Percentiles rank a stretch among this genome's conserved stretches.
phyloP scores from a whole-genome alignment of 2,329 filamentous ascomycete genomes.

The Botrytis paeoniae region DNA sequence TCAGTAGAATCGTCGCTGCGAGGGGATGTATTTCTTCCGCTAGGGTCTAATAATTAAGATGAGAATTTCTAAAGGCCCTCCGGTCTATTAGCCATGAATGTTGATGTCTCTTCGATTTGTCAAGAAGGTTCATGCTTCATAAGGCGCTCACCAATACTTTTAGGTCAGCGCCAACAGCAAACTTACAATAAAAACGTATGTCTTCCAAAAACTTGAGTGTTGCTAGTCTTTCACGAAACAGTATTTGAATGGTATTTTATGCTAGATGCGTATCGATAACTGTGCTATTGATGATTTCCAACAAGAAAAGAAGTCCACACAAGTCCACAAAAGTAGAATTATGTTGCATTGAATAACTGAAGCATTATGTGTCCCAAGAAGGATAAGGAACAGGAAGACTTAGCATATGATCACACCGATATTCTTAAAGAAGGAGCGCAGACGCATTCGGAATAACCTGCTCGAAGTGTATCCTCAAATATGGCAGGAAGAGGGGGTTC shows the following conservation, averaged over 20 bases:
- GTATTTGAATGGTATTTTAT: not conserved
- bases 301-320: not conserved
- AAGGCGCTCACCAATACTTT: not conserved
- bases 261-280: not conserved
- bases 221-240: not conserved
- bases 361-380: not conserved
- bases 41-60: not conserved
- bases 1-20: not conserved
- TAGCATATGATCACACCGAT: not conserved
- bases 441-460: not conserved
- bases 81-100: not conserved
- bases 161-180: not conserved
- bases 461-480: not conserved
- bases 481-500: not conserved
- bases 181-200: not conserved
- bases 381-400: not conserved
- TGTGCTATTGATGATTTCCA: not conserved
- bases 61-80: not conserved
- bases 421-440: not conserved
- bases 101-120: not conserved
- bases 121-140: not conserved
- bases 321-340: not conserved
- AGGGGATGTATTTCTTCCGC: not conserved
- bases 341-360: not conserved
- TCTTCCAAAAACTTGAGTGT: not conserved